Percentiles rank a stretch among this genome's conserved stretches.
phyloP scores from a whole-genome alignment of 1,284 basidiomycete genomes.

The Heterobasidion parviporum region DNA sequence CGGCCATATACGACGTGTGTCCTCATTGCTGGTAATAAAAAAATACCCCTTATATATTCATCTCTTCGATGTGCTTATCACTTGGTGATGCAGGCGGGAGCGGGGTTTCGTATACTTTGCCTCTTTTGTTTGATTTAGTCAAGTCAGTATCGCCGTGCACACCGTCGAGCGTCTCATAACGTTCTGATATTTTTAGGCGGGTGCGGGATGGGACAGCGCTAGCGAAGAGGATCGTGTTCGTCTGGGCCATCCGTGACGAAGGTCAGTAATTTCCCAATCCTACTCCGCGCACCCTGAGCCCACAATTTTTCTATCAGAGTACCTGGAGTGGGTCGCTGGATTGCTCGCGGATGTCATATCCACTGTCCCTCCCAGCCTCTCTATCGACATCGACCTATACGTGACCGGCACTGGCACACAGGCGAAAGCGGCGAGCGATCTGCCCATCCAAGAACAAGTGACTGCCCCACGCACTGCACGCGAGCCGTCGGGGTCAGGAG shows the following conservation, averaged over 20 bases:
- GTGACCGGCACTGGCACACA: conserved; percentile 20
- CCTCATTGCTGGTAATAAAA: conserved; percentile 36
- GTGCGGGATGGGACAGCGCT: conserved; percentile 19
- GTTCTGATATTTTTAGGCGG: conserved; percentile 10
- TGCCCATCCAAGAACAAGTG: not conserved
- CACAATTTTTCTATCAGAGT: conserved; percentile 16
- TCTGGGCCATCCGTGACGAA: conserved; percentile 35
- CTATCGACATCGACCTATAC: conserved; percentile 27
- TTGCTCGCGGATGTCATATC: conserved; percentile 23
- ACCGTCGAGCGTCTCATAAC: too few species aligned
- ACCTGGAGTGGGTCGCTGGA: conserved; percentile 34
- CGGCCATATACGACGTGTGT: conserved; percentile 34
- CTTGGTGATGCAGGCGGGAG: conserved; percentile 31
- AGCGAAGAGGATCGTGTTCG: conserved; percentile 28
- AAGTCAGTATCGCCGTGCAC: conserved; percentile 16
- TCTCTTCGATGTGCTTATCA: not conserved
- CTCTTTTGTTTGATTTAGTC: conserved; percentile 35
- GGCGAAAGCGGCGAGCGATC: not conserved
- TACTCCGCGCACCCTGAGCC: too few species aligned
- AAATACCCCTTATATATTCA: conserved; percentile 3
- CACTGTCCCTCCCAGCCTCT: conserved; percentile 20
- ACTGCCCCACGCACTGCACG: not conserved
- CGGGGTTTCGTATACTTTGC: conserved; percentile 41
- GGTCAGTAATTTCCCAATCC: conserved; percentile 16
- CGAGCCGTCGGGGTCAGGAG: not conserved